Evolutionary conservation across 139 green algal genomes (phyloP).

Genomic region (Micractinium sp.): DNA sequence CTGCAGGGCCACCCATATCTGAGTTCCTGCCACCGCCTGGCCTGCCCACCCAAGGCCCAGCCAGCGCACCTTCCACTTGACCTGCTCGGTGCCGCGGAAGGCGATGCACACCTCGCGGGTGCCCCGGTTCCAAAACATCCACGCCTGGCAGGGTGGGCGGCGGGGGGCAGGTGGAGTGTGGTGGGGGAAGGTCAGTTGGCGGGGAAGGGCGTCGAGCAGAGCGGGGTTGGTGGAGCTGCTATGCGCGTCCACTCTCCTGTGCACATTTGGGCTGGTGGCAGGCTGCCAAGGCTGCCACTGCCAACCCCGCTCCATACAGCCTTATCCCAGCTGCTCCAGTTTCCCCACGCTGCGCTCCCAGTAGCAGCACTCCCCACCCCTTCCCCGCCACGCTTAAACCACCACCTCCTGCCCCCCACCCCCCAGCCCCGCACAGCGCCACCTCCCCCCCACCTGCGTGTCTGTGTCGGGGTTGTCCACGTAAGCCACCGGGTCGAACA

Average conservation of each 20-base stretch:
- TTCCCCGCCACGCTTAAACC: not conserved
- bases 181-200: no score
- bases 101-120: conserved; percentile 63
- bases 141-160: conserved; percentile 54
- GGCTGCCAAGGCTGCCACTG: not conserved
- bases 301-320: not conserved
- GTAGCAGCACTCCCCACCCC: no score
- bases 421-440: not conserved
- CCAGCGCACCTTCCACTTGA: conserved; percentile 62
- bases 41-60: not conserved
- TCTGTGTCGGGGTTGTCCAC: conserved; percentile 73
- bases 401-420: not conserved
- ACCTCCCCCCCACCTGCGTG: conserved; percentile 61
- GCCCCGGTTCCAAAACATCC: conserved; percentile 65
- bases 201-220: no score
- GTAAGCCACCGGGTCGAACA: conserved; percentile 67
- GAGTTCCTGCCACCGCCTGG: no score
- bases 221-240: not conserved
- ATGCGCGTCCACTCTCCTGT: not conserved
- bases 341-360: not conserved
- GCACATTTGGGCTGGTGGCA: not conserved
- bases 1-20: no score
- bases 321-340: not conserved
- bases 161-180: not conserved
- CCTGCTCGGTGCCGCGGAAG: conserved; percentile 86